Evolutionary conservation across 2,329 filamentous ascomycete genomes (phyloP).

Genomic region (Fusarium udum): DNA sequence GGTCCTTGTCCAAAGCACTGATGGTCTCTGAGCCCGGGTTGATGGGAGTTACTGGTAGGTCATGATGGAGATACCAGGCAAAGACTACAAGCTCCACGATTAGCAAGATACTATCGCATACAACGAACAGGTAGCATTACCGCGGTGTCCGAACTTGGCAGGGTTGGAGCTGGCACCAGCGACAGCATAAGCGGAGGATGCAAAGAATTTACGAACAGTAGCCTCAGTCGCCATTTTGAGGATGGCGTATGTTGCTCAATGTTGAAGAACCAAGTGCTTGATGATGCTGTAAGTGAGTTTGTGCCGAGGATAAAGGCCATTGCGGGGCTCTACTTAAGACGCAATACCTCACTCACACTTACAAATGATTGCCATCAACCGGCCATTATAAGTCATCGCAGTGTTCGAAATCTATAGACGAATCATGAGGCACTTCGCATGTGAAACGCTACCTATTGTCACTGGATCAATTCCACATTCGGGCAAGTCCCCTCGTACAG

Average conservation of each 20-base stretch:
- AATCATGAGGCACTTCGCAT: background rate
- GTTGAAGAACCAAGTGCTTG: background rate
- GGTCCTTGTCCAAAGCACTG: slow-evolving; percentile 64
- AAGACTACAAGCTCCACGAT: slow-evolving; percentile 69
- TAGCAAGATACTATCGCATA: background rate
- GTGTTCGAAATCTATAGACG: background rate
- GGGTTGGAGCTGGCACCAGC: slow-evolving; percentile 88
- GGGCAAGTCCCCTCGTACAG: slow-evolving; percentile 25
- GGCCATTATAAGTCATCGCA: background rate
- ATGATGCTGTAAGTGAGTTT: slow-evolving; percentile 5
- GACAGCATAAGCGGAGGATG: slow-evolving; percentile 82
- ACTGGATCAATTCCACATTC: slow-evolving; percentile 40
- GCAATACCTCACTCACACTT: slow-evolving; percentile 7
- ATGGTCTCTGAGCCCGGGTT: slow-evolving; percentile 78
- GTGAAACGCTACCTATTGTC: background rate
- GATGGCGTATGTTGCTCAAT: background rate
- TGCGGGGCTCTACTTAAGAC: slow-evolving; percentile 37
- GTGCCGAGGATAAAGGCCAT: slow-evolving; percentile 22
- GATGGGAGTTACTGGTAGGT: slow-evolving; percentile 81
- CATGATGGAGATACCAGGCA: slow-evolving; percentile 84
- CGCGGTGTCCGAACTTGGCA: slow-evolving; percentile 87
- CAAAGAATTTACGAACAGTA: slow-evolving; percentile 81
- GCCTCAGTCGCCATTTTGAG: slow-evolving; percentile 70
- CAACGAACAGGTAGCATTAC: slow-evolving; percentile 55
- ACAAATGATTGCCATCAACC: slow-evolving; percentile 11